Evolutionary conservation across 768 basidiomycete genomes (phyloP), one percentile per base, ranked within the genome.

Genomic region (Podaxis sp.): DNA sequence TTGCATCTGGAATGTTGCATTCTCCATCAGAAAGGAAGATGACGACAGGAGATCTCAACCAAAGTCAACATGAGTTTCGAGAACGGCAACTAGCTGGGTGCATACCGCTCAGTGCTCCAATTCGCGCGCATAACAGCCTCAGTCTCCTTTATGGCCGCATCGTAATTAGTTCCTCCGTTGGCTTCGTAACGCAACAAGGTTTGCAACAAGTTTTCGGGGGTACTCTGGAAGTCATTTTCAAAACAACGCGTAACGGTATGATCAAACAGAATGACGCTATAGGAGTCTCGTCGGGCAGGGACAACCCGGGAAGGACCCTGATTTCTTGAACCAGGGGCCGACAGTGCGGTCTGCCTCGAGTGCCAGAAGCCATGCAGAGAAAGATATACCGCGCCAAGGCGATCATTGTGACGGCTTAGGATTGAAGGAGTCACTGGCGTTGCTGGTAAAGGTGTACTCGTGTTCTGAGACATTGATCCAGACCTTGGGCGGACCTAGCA

Each of bases 11-110:
- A 30, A 85, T 72, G 8, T 30, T 12, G 51, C 81, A 81, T 72
- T 85, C 79, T 1, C 85, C 86, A 62, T 85, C 86, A 1, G 85
- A 86, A 8, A 86, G 74, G 70, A 87, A 87, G 58, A 86, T 78
- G 17, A 87, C 71, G 4, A 85, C 77, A 0, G 85, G 84, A 2
- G 76, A 71, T 51, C 84, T 83, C 8, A 37, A 33, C 28, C 38
- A n/a, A 37, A 33, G 58, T 26, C 2, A 37, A 41, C 28, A 56
- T 30, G 22, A 13, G 3, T 24, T 11, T n/a, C 48, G 24, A 20
- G 10, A 28, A 28, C 1, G 28, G 17, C 30, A 30, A 26, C 15
- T 15, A 10, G 7, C 5, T 33, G 22, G 13, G 22, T 7, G 36
- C 65, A 33, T 57, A 81, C 85, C 82, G 74, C 60, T 86, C 82